These are phyloP conservation scores for Corynespora cassiicola DNA, from an alignment of 2,329 filamentous ascomycete species.

Conservation along the genomic window DNA sequence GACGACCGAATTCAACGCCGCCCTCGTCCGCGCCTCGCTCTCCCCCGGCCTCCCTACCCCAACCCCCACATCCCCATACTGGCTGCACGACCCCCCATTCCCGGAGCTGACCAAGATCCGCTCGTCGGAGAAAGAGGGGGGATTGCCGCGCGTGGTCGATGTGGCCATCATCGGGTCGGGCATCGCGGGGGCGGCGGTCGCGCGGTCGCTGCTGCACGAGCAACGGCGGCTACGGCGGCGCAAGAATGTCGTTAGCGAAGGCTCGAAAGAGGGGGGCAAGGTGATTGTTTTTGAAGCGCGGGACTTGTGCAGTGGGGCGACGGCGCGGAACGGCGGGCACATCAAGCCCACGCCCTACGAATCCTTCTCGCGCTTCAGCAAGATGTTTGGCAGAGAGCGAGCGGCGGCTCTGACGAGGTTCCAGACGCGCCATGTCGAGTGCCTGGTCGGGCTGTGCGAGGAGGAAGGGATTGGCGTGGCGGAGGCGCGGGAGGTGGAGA, in stretches of 20 bases:
- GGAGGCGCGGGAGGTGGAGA: conserved; percentile 16
- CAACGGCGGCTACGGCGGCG: no score
- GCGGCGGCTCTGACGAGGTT: conserved; percentile 15
- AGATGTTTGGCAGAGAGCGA: conserved; percentile 11
- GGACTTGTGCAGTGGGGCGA: conserved; percentile 32
- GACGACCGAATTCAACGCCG: conserved; percentile 6
- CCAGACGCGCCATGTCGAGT: conserved; percentile 8
- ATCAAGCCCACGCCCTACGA: conserved; percentile 18
- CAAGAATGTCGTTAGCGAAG: conserved; percentile 1
- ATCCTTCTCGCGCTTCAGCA: conserved; percentile 13
- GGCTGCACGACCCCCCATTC: conserved; percentile 15
- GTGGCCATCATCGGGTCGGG: conserved; percentile 63
- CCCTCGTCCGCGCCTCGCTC: conserved; percentile 12
- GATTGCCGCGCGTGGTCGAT: conserved; percentile 50
- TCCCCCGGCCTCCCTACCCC: conserved; percentile 12
- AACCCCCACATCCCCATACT: conserved; percentile 10
- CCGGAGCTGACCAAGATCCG: conserved; percentile 8
- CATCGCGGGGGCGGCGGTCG: conserved; percentile 56
- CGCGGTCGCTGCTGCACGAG: conserved; percentile 38
- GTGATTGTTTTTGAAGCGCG: conserved; percentile 50
- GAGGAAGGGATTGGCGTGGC: conserved; percentile 12
- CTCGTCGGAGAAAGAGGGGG: conserved; percentile 2
- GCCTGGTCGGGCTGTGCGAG: conserved; percentile 8
- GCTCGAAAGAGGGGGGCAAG: conserved; percentile 9
- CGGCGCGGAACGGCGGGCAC: conserved; percentile 38